Conservation (phyloP, 352 stramenopile genomes). For the Phytophthora litchii region DNA sequence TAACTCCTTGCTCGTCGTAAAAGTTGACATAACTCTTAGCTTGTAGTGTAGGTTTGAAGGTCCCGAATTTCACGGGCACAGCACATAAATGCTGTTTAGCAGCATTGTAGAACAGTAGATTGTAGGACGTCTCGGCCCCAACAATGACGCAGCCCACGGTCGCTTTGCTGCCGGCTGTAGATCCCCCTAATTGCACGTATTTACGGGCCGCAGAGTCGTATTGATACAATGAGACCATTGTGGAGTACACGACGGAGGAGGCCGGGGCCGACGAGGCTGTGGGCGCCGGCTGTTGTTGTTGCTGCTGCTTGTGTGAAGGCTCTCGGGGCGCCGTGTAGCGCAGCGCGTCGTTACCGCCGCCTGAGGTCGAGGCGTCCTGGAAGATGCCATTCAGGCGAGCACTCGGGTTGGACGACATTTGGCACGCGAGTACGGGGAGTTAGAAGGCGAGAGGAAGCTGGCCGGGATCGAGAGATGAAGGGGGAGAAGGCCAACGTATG, state of each 20-base stretch:
- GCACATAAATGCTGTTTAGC: conserved; percentile 70
- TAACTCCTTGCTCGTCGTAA: conserved; percentile 71
- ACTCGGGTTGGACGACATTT: conserved; percentile 52
- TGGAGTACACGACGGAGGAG: conserved; percentile 66
- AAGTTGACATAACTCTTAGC: conserved; percentile 86
- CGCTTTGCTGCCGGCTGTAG: conserved; percentile 33
- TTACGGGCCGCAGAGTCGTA: conserved; percentile 62
- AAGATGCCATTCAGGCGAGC: conserved; percentile 67
- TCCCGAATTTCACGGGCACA: conserved; percentile 53
- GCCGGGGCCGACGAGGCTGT: conserved; percentile 24
- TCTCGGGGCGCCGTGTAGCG: conserved; percentile 73
- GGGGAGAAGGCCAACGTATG: conserved; percentile 1
- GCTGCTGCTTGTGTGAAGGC: conserved; percentile 43
- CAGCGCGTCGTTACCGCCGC: conserved; percentile 64
- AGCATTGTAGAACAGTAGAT: conserved; percentile 77
- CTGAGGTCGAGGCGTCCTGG: conserved; percentile 34
- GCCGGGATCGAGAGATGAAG: background rate
- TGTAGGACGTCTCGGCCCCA: conserved; percentile 67
- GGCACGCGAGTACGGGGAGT: conserved; percentile 1
- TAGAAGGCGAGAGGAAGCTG: background rate
- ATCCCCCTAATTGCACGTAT: conserved; percentile 63
- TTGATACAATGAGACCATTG: conserved; percentile 76
- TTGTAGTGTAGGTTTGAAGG: conserved; percentile 72
- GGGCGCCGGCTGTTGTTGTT: conserved; percentile 22
- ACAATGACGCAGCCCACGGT: conserved; percentile 77